A percentile compares a stretch with the other conserved stretches of the same genome.
Evolutionary conservation across 352 stramenopile species (phyloP).

Genomic region (Phytopythium aichiense): DNA sequence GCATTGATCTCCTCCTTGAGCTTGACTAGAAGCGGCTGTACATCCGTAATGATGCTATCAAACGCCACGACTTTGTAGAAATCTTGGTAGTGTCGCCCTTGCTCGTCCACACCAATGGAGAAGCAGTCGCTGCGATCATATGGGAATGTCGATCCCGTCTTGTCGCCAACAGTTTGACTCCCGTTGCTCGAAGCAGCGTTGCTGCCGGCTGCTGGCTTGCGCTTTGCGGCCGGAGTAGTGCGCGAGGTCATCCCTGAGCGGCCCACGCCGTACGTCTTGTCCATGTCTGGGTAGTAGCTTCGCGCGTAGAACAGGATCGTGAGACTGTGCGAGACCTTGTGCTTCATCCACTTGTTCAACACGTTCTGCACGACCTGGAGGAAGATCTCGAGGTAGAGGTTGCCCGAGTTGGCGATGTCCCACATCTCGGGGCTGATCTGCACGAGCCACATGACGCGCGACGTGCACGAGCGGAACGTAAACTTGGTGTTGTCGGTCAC

Average conservation of each 20-base stretch:
- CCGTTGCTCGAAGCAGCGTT: conserved; percentile 9
- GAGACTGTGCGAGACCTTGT: conserved; percentile 89
- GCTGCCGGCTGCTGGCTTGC: conserved; percentile 3
- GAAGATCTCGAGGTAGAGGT: conserved; percentile 91
- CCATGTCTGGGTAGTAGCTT: conserved; percentile 83
- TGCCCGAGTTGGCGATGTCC: conserved; percentile 88
- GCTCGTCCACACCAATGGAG: conserved; percentile 67
- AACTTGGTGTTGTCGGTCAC: conserved; percentile 96
- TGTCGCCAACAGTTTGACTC: conserved; percentile 8
- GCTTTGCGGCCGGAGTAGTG: conserved; percentile 5
- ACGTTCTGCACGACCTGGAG: conserved; percentile 77
- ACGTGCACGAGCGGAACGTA: conserved; percentile 92
- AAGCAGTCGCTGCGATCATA: conserved; percentile 64
- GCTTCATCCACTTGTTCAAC: conserved; percentile 88
- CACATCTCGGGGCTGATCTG: conserved; percentile 95
- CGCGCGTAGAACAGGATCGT: conserved; percentile 92
- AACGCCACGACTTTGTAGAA: conserved; percentile 86
- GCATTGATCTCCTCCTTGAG: conserved; percentile 79
- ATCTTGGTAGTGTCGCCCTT: conserved; percentile 77
- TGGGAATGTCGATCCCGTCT: conserved; percentile 53
- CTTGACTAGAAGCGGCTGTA: conserved; percentile 57
- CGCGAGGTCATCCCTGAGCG: not conserved
- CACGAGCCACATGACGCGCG: conserved; percentile 97
- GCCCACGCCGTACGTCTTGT: conserved; percentile 25
- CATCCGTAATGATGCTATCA: conserved; percentile 65